These are phyloP conservation scores for Cytauxzoon felis DNA, from an alignment of 169 alveolate species.

Conservation along the genomic window DNA sequence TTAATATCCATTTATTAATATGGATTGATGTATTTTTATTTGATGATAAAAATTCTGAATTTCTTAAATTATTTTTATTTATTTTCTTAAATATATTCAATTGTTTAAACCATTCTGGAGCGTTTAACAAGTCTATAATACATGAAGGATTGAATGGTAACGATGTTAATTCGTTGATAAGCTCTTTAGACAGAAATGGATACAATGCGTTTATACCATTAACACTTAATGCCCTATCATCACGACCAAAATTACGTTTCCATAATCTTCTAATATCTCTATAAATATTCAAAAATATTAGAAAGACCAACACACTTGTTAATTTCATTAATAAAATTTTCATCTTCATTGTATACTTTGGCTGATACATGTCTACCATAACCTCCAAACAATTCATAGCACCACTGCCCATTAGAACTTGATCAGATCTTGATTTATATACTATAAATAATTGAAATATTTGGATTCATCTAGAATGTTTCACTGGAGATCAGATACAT, in stretches of 20 bases:
- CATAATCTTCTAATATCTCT: conserved; percentile 67
- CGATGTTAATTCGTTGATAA: conserved; percentile 20
- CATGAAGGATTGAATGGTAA: conserved; percentile 47
- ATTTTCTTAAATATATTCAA: conserved; percentile 25
- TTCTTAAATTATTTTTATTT: conserved; percentile 2
- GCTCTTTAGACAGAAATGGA: conserved; percentile 48
- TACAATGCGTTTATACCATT: conserved; percentile 34
- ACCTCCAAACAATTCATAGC: conserved; percentile 75
- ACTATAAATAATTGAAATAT: no score
- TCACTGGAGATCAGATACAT: no score
- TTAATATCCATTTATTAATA: conserved; percentile 69
- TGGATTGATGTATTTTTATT: conserved; percentile 11
- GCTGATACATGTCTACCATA: conserved; percentile 66
- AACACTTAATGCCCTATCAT: conserved; percentile 62
- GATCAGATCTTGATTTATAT: conserved; percentile 3
- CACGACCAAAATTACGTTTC: conserved; percentile 70
- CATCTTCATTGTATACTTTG: neutral
- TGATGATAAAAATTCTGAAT: conserved; percentile 31
- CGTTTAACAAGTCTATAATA: conserved; percentile 20
- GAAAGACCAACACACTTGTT: conserved; percentile 12
- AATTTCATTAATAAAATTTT: conserved; percentile 1
- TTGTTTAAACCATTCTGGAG: conserved; percentile 50
- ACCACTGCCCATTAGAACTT: conserved; percentile 71
- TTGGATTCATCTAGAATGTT: no score
- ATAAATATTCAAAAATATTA: neutral